Evolutionary conservation across 148 eudicot genomes (phyloP).

Genomic region (Amaranthus hypochondriacus): DNA sequence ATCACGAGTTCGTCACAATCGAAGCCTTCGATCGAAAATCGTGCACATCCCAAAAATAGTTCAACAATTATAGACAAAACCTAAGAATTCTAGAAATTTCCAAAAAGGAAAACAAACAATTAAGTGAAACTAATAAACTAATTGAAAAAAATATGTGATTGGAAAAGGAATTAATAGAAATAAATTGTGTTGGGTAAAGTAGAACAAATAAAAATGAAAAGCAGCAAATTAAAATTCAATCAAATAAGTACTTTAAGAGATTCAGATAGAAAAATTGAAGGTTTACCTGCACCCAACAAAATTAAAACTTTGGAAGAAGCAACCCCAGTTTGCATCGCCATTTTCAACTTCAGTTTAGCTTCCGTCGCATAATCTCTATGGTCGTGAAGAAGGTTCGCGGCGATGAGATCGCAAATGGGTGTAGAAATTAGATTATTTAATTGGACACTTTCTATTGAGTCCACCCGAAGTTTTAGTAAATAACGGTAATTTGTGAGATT

Average conservation of each 20-base stretch:
- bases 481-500: too few relatives aligned
- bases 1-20: too few relatives aligned
- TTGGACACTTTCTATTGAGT: too few relatives aligned
- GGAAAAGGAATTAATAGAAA: too few relatives aligned
- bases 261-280: not conserved
- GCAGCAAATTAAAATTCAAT: not conserved
- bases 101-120: not conserved
- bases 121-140: not conserved
- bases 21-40: too few relatives aligned
- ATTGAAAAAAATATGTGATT: not conserved
- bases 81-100: not conserved
- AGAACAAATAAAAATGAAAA: conserved; percentile 5
- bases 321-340: conserved; percentile 71
- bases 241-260: not conserved
- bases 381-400: not conserved
- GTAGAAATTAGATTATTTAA: too few relatives aligned
- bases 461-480: too few relatives aligned
- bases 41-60: too few relatives aligned
- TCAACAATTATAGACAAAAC: not conserved
- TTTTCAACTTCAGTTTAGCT: not conserved
- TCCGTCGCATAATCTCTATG: not conserved
- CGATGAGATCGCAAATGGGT: not conserved
- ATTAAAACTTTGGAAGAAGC: conserved; percentile 78
- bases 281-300: conserved; percentile 83
- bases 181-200: not conserved